Evolutionary conservation across 352 stramenopile genomes (phyloP), one percentile per base, ranked within the genome.

Genomic region (Globisporangium spiculum): DNA sequence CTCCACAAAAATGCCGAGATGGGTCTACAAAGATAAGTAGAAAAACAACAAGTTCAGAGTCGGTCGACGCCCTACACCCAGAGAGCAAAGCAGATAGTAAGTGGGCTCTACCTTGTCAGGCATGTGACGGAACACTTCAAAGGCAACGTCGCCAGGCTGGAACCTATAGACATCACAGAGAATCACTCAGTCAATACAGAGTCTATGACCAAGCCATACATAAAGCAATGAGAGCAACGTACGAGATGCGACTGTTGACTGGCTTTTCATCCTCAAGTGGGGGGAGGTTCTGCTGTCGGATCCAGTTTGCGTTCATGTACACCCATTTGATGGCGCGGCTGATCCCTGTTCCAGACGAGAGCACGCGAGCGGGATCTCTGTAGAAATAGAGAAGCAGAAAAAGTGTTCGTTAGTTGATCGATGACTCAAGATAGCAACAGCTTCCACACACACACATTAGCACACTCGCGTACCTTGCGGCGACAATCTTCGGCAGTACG

Each of bases 241-340:
- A 91, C 80, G 76, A 77, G 48, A 93, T 69, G 20, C 41, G 22
- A n/a, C 30, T 59, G 18, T 62, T 52, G 22, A 57, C 41, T 55
- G 75, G 56, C 5, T 32, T 66, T 38, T 80, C 72, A 24, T 61
- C 57, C 48, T 76, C 70, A 53, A 94, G 68, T n/a, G 71, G 69
- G 22, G 78, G 70, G 1, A 96, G 70, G 24, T 79, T 78, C 65
- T 92, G 86, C 14, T 73, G 78, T 10, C 88, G 84, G 69, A 96
- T 94, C 88, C 88, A 96, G 30, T 91, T 81, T 3, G 88, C 86
- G 54, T 96, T 96, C 10, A 96, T 54, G 62, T 92, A 94, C 1
- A 94, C 88, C 88, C 88, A 96, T 61, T 94, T 93, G n/a, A 94
- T 70, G 12, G 85, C 84, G 36, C 84, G 87, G 69, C 83, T 96